Conservation (phyloP, 2,329 filamentous ascomycete genomes). For the Didymella arachidicola region DNA sequence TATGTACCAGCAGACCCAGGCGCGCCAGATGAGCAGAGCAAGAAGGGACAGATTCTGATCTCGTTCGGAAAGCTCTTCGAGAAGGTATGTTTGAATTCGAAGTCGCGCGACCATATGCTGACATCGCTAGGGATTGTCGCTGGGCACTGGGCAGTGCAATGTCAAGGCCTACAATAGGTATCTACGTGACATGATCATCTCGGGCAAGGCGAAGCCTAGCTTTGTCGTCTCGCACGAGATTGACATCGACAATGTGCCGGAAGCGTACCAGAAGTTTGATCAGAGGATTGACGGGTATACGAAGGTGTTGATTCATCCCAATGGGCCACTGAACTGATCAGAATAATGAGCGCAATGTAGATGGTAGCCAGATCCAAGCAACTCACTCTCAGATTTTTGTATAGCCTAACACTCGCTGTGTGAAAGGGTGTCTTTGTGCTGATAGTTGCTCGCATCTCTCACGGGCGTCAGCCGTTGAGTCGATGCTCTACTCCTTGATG, state of each 20-base stretch:
- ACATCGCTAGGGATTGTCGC: conserved; percentile 60
- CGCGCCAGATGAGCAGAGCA: conserved; percentile 66
- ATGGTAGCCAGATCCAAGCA: not conserved
- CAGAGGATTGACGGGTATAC: conserved; percentile 71
- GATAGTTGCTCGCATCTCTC: not conserved
- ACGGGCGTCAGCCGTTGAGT: not conserved
- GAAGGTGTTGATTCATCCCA: conserved; percentile 73
- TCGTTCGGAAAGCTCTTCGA: conserved; percentile 74
- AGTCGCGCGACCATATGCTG: conserved; percentile 5
- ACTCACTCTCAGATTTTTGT: conserved; percentile 5
- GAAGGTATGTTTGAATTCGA: conserved; percentile 57
- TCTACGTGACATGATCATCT: conserved; percentile 69
- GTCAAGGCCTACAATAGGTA: conserved; percentile 74
- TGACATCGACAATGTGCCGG: conserved; percentile 66
- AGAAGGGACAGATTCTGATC: conserved; percentile 69
- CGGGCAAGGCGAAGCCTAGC: conserved; percentile 69
- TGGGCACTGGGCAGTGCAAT: conserved; percentile 71
- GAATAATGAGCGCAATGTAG: conserved; percentile 12
- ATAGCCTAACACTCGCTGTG: not conserved
- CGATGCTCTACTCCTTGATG: conserved; percentile 62
- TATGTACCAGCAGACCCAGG: conserved; percentile 66
- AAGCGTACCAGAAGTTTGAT: conserved; percentile 72
- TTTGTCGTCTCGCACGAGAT: conserved; percentile 73
- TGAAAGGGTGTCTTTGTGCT: not conserved
- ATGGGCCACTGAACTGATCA: conserved; percentile 51